These are phyloP conservation scores for Sisymbrium irio DNA, from an alignment of 345 rosid genomes.

Conservation along the genomic window DNA sequence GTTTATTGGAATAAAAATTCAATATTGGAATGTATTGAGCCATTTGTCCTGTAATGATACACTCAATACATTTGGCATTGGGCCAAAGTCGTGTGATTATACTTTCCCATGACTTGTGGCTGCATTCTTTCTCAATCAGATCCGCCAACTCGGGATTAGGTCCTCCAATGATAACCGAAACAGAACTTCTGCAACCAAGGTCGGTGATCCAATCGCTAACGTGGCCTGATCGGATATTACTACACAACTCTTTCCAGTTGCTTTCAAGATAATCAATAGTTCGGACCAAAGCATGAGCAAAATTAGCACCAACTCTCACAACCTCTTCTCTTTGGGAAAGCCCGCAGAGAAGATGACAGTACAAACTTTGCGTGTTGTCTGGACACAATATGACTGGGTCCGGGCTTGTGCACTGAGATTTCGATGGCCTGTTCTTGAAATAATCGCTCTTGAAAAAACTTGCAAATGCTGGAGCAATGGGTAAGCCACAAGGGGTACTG, in stretches of 20 bases:
- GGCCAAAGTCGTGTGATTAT: conserved; percentile 3
- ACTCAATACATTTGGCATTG: not conserved
- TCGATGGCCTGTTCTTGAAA: not conserved
- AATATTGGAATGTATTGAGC: not conserved
- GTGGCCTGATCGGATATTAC: not conserved
- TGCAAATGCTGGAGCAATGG: not conserved
- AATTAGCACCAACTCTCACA: not conserved
- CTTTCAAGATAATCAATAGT: not conserved
- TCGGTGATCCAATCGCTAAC: conserved; percentile 5
- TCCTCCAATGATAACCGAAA: not conserved
- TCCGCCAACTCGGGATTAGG: not conserved
- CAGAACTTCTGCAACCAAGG: not conserved
- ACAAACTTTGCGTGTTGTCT: not conserved
- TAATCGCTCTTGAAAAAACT: not conserved
- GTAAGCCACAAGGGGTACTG: not conserved
- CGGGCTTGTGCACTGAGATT: not conserved
- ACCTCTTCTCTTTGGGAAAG: not conserved
- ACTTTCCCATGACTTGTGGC: conserved; percentile 8
- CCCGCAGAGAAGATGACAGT: not conserved
- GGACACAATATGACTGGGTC: not conserved
- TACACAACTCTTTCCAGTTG: not conserved
- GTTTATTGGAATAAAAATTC: not conserved
- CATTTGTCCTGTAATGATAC: not conserved
- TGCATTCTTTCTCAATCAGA: not conserved
- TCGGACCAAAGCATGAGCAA: conserved; percentile 1